phyloP scores from a whole-genome alignment of 768 basidiomycete genomes.

The Collybia nuda region DNA sequence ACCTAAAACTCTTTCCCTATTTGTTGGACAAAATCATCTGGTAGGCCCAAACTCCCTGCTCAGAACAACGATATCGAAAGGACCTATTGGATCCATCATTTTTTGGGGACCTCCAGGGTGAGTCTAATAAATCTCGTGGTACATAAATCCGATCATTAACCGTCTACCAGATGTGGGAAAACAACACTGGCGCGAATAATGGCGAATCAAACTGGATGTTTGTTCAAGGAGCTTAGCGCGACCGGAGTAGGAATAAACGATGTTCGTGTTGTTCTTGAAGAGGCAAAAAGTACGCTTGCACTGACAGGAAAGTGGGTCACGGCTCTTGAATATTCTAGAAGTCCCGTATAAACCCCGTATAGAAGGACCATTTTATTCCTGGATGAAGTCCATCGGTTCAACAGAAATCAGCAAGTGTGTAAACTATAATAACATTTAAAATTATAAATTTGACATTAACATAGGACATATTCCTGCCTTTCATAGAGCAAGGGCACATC shows the following conservation, averaged over 20 bases:
- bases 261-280: constrained; percentile 71
- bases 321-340: background rate
- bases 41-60: constrained; percentile 58
- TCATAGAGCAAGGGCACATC: constrained; percentile 74
- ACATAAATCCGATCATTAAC: background rate
- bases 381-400: constrained; percentile 85
- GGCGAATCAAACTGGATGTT: constrained; percentile 53
- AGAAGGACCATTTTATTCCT: constrained; percentile 78
- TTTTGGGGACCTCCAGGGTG: constrained; percentile 80
- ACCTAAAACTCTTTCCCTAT: constrained; percentile 60
- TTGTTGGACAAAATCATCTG: constrained; percentile 72
- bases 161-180: constrained; percentile 56
- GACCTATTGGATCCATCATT: constrained; percentile 59
- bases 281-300: constrained; percentile 65
- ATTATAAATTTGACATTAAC: constrained; percentile 3
- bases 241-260: constrained; percentile 69
- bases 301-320: constrained; percentile 58
- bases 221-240: constrained; percentile 79
- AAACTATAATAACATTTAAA: background rate
- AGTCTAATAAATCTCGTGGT: constrained; percentile 6
- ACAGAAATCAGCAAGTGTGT: constrained; percentile 63
- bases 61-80: constrained; percentile 46
- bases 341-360: constrained; percentile 6
- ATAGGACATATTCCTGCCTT: constrained; percentile 80
- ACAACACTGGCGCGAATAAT: constrained; percentile 76